These are phyloP conservation scores for Pleurotus tuoliensis DNA, from an alignment of 768 basidiomycete species.

Conservation along the genomic window DNA sequence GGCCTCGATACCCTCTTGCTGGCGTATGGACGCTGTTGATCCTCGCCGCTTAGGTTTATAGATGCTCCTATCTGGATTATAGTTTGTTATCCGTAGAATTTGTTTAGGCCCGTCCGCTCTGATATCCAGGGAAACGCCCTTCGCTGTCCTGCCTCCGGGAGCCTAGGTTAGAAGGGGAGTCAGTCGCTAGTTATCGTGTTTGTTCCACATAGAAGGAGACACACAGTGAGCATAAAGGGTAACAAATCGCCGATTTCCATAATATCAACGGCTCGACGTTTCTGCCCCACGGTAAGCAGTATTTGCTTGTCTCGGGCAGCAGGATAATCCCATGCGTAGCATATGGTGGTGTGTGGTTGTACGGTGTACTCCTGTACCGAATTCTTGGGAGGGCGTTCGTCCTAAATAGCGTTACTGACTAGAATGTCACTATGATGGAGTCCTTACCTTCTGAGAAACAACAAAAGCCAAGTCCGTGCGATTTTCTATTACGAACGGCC, in stretches of 20 bases:
- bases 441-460: constrained; percentile 69
- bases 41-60: constrained; percentile 74
- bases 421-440: neutral
- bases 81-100: constrained; percentile 81
- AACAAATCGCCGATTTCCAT: constrained; percentile 93
- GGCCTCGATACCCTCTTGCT: constrained; percentile 73
- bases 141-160: constrained; percentile 40
- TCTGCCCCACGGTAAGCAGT: constrained; percentile 54
- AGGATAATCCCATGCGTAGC: constrained; percentile 94
- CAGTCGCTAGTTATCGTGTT: neutral
- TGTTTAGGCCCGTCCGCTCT: constrained; percentile 86
- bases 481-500: constrained; percentile 93
- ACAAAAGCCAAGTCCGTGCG: constrained; percentile 68
- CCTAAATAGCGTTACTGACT: constrained; percentile 1
- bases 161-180: neutral
- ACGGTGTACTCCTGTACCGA: constrained; percentile 44
- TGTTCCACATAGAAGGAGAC: constrained; percentile 17
- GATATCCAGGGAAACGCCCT: constrained; percentile 84
- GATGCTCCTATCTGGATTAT: constrained; percentile 78
- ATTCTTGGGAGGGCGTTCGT: constrained; percentile 37
- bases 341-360: constrained; percentile 43
- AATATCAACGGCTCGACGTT: constrained; percentile 73
- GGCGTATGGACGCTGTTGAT: constrained; percentile 40
- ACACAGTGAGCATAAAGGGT: constrained; percentile 82
- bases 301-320: constrained; percentile 81